These are phyloP conservation scores for Coemansia sp. DNA, from an alignment of 192 early-diverging fungal species.

Conservation along the genomic window DNA sequence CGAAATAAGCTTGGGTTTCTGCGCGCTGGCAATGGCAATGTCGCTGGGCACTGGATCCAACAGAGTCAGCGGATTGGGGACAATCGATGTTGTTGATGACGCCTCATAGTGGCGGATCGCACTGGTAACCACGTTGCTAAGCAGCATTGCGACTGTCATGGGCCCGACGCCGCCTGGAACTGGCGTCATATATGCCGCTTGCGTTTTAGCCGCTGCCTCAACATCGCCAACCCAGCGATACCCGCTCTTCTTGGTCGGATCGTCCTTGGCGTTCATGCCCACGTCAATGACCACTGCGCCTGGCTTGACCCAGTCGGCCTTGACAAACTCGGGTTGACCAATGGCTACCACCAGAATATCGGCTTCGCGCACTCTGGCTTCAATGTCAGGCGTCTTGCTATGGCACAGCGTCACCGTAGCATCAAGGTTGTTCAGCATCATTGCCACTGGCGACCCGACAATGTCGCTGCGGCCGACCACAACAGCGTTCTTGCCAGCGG, in stretches of 20 bases:
- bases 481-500: slow-evolving; percentile 87
- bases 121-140: slow-evolving; percentile 82
- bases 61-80: slow-evolving; percentile 64
- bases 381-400: slow-evolving; percentile 74
- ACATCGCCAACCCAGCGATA: slow-evolving; percentile 93
- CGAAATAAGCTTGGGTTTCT: slow-evolving; percentile 82
- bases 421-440: slow-evolving; percentile 75
- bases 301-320: slow-evolving; percentile 92
- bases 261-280: slow-evolving; percentile 88
- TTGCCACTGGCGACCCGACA: slow-evolving; percentile 82
- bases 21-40: slow-evolving; percentile 89
- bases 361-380: slow-evolving; percentile 72
- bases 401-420: slow-evolving; percentile 97
- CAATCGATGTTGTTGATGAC: slow-evolving; percentile 54
- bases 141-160: slow-evolving; percentile 98
- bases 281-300: slow-evolving; percentile 96
- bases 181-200: slow-evolving; percentile 86
- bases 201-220: slow-evolving; percentile 64
- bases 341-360: slow-evolving; percentile 93
- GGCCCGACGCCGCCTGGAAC: slow-evolving; percentile 99
- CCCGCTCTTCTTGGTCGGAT: slow-evolving; percentile 87
- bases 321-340: slow-evolving; percentile 75
- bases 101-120: slow-evolving; percentile 70
- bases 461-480: slow-evolving; percentile 97
- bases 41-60: slow-evolving; percentile 86